A percentile compares a stretch with the other conserved stretches of the same genome.
These are phyloP conservation scores for Thermochaetoides thermophila DNA, from an alignment of 495 filamentous ascomycete species.

Conservation along the genomic window DNA sequence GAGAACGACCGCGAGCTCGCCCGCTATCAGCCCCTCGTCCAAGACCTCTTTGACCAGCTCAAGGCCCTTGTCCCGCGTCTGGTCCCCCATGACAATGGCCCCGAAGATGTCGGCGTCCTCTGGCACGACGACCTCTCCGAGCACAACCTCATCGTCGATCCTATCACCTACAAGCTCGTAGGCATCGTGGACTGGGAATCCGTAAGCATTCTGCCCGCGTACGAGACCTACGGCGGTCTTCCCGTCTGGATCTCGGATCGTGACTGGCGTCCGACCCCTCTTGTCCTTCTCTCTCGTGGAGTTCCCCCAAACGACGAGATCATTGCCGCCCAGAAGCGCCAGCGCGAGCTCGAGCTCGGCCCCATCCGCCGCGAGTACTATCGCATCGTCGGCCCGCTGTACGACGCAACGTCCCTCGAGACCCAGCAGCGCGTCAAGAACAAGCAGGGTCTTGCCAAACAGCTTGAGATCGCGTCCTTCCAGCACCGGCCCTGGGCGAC, in stretches of 20 bases:
- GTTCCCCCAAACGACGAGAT: constrained; percentile 1
- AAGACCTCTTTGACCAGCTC: constrained; percentile 2
- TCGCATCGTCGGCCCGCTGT: constrained; percentile 2
- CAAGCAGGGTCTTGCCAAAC: constrained; percentile 2
- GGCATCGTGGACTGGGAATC: constrained; percentile 24
- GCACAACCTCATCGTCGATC: constrained; percentile 14
- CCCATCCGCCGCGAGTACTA: not conserved
- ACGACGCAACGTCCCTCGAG: constrained; percentile 1
- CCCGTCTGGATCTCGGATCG: constrained; percentile 51
- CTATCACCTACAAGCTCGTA: constrained; percentile 10
- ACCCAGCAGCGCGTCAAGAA: not conserved
- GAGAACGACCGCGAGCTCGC: constrained; percentile 3
- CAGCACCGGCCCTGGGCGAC: constrained; percentile 7
- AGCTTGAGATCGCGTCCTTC: constrained; percentile 3
- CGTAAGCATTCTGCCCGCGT: constrained; percentile 44
- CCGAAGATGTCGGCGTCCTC: constrained; percentile 8
- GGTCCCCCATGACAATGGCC: constrained; percentile 2
- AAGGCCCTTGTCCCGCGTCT: constrained; percentile 1
- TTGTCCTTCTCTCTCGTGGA: not conserved
- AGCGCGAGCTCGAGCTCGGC: constrained; percentile 2
- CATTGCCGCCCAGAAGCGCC: not conserved
- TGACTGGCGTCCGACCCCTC: constrained; percentile 33
- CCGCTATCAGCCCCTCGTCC: not conserved
- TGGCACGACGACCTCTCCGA: constrained; percentile 16
- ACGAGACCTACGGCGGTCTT: constrained; percentile 53